Conservation (phyloP, 2,329 filamentous ascomycete species). For the Penicillium sp. region DNA sequence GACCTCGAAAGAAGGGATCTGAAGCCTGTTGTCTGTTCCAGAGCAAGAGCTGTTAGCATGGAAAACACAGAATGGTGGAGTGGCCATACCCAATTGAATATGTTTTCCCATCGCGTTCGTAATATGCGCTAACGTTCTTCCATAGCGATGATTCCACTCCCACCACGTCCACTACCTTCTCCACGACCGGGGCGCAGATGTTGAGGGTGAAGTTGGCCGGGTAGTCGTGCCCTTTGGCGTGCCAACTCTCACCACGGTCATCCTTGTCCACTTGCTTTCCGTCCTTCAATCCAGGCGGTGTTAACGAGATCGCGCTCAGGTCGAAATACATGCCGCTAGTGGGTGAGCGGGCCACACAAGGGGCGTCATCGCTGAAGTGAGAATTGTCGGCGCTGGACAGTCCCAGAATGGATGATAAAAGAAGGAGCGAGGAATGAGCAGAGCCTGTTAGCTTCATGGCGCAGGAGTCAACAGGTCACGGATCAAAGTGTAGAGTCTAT, state of each 20-base stretch:
- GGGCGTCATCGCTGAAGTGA: constrained; percentile 44
- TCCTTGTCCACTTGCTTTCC: constrained; percentile 39
- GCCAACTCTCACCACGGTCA: constrained; percentile 45
- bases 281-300: constrained; percentile 43
- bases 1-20: constrained; percentile 47
- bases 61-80: not conserved
- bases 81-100: constrained; percentile 46
- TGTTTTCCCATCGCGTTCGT: constrained; percentile 40
- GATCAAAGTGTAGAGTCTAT: not conserved
- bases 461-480: not conserved
- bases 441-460: constrained; percentile 36
- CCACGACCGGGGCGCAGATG: constrained; percentile 49
- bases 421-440: constrained; percentile 29
- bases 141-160: constrained; percentile 41
- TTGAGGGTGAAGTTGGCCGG: constrained; percentile 50
- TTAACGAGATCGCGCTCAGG: constrained; percentile 54
- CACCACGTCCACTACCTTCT: constrained; percentile 45
- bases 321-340: constrained; percentile 61
- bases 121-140: constrained; percentile 50
- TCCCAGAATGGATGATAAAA: constrained; percentile 32
- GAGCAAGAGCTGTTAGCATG: constrained; percentile 4
- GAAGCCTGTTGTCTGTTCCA: constrained; percentile 41
- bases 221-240: constrained; percentile 48
- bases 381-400: constrained; percentile 34
- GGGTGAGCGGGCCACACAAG: constrained; percentile 60